These are phyloP conservation scores for Volvariella volvacea DNA, from an alignment of 1,284 basidiomycete genomes.

Conservation along the genomic window DNA sequence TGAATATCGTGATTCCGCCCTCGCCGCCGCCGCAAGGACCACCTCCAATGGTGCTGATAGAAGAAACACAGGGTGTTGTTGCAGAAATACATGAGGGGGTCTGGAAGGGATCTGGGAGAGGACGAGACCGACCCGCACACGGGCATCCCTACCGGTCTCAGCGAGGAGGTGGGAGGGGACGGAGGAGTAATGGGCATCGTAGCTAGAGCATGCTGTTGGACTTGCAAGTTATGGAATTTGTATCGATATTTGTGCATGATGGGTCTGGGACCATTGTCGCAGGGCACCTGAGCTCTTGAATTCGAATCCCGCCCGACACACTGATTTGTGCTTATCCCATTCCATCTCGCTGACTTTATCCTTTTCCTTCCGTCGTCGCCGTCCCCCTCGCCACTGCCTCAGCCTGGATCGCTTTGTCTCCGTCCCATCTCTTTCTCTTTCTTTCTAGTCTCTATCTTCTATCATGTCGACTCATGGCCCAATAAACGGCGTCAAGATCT, in stretches of 20 bases:
- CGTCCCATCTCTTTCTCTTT: background rate
- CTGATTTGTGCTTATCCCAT: background rate
- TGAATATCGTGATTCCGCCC: slow-evolving; percentile 46
- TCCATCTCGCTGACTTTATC: background rate
- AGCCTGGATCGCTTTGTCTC: background rate
- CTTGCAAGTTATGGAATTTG: no score
- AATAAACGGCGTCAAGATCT: slow-evolving; percentile 88
- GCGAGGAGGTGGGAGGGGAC: no score
- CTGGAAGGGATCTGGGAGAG: no score
- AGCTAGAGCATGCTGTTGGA: no score
- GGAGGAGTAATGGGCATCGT: no score
- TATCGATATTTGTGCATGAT: no score
- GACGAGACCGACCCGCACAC: no score
- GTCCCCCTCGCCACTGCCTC: background rate
- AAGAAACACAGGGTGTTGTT: background rate
- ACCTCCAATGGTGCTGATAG: slow-evolving; percentile 12
- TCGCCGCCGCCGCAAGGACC: background rate
- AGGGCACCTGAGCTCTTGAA: background rate
- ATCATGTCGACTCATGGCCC: slow-evolving; percentile 72
- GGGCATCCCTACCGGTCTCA: no score
- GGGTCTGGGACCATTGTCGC: no score
- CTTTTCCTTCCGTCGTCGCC: background rate
- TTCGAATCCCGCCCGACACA: background rate
- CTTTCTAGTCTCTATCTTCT: slow-evolving; percentile 7
- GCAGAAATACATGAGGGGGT: no score